phyloP scores from a whole-genome alignment of 768 basidiomycete genomes.

The Collybia mongolica region DNA sequence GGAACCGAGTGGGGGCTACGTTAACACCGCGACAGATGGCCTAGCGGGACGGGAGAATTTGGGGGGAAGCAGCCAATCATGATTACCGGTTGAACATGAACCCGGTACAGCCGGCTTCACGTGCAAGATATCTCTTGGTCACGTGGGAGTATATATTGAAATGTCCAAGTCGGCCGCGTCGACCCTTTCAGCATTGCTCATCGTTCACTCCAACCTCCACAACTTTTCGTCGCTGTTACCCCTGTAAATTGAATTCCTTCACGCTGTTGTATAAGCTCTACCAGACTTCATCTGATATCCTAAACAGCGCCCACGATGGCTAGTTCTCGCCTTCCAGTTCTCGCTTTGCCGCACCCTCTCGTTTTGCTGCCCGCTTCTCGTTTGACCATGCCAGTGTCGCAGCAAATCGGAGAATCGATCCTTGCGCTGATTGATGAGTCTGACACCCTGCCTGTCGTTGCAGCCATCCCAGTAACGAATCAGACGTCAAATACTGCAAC shows the following conservation, averaged over 20 bases:
- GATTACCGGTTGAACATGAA: no score
- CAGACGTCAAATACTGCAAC: constrained; percentile 14
- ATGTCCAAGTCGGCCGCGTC: not conserved
- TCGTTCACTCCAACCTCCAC: not conserved
- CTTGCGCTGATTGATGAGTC: constrained; percentile 67
- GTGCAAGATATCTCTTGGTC: no score
- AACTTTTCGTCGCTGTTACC: not conserved
- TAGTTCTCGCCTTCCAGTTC: constrained; percentile 58
- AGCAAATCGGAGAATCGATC: constrained; percentile 60
- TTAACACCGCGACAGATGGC: no score
- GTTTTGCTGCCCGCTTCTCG: constrained; percentile 75
- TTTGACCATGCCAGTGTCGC: constrained; percentile 65
- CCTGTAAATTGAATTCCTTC: no score
- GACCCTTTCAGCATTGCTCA: constrained; percentile 1
- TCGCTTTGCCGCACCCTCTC: constrained; percentile 69
- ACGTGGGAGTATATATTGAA: no score
- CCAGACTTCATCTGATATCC: no score
- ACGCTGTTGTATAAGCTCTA: no score
- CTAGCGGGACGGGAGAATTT: no score
- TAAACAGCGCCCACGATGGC: constrained; percentile 25
- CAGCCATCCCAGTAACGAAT: constrained; percentile 56
- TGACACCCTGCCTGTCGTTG: constrained; percentile 67
- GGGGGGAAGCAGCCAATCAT: no score
- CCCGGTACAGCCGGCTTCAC: no score
- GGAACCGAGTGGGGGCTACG: no score